Evolutionary conservation across 345 rosid species (phyloP).

Genomic region (Citrus australasica): DNA sequence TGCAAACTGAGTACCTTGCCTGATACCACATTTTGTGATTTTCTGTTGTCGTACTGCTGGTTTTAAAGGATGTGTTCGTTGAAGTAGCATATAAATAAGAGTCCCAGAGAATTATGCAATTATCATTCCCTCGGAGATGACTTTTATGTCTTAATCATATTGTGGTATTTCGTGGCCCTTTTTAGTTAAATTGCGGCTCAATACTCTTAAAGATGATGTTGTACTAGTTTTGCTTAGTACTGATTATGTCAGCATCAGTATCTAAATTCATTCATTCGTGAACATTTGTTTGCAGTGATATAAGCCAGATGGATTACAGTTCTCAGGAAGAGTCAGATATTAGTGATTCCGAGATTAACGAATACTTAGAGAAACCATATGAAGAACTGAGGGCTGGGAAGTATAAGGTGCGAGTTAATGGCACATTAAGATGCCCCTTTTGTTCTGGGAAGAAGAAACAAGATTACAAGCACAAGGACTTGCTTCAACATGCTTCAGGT

Average conservation of each 20-base stretch:
- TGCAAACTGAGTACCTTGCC: not conserved
- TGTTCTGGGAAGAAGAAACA: slow-evolving; percentile 91
- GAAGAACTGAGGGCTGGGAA: slow-evolving; percentile 40
- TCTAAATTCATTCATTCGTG: not conserved
- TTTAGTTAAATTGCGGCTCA: not conserved
- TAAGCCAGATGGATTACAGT: slow-evolving; percentile 46
- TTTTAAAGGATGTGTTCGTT: not conserved
- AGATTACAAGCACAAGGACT: slow-evolving; percentile 69
- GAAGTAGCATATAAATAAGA: not conserved
- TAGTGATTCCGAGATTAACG: slow-evolving; percentile 76
- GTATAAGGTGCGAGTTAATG: slow-evolving; percentile 60
- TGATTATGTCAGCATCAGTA: not conserved
- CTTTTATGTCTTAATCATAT: not conserved
- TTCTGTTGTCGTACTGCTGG: not conserved
- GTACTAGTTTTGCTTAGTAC: not conserved
- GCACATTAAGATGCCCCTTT: slow-evolving; percentile 69
- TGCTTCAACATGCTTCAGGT: slow-evolving; percentile 84
- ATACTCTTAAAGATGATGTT: not conserved
- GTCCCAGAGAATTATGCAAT: not conserved
- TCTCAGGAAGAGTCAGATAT: slow-evolving; percentile 80
- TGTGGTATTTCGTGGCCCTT: not conserved
- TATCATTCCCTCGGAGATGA: not conserved
- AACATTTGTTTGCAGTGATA: not conserved
- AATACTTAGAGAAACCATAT: slow-evolving; percentile 57
- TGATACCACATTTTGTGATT: not conserved